phyloP scores from a whole-genome alignment of 192 early-diverging fungal species.

The Radiomyces spectabilis region DNA sequence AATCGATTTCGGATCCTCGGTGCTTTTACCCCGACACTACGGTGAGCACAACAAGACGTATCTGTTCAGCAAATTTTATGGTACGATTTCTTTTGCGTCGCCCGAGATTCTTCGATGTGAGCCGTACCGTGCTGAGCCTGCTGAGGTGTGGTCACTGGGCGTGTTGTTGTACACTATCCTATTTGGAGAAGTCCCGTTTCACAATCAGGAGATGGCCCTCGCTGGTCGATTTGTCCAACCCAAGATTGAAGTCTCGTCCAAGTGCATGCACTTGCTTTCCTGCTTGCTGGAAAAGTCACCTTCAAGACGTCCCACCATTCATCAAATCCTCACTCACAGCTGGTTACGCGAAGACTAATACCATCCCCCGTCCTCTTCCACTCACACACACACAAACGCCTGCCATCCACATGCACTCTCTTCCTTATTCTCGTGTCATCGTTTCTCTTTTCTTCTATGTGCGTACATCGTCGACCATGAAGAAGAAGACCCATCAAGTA shows the following conservation, averaged over 20 bases:
- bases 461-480: too few relatives aligned
- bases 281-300: constrained; percentile 61
- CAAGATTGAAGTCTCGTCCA: constrained; percentile 33
- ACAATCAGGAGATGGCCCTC: constrained; percentile 43
- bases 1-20: constrained; percentile 65
- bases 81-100: constrained; percentile 60
- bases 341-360: constrained; percentile 40
- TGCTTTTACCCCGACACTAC: constrained; percentile 34
- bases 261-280: constrained; percentile 50
- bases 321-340: constrained; percentile 50
- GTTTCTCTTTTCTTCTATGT: neutral
- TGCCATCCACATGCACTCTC: neutral
- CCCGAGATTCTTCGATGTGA: constrained; percentile 58
- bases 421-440: neutral
- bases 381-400: neutral
- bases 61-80: constrained; percentile 51
- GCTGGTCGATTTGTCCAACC: constrained; percentile 37
- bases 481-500: too few relatives aligned
- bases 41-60: constrained; percentile 11
- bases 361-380: neutral
- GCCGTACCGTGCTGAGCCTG: constrained; percentile 46
- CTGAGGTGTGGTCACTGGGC: constrained; percentile 64
- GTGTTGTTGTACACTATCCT: constrained; percentile 62
- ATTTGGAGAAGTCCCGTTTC: constrained; percentile 55
- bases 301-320: constrained; percentile 48